Evolutionary conservation across 2,329 filamentous ascomycete species (phyloP).

Genomic region (Neofusicoccum kwambonambiense): DNA sequence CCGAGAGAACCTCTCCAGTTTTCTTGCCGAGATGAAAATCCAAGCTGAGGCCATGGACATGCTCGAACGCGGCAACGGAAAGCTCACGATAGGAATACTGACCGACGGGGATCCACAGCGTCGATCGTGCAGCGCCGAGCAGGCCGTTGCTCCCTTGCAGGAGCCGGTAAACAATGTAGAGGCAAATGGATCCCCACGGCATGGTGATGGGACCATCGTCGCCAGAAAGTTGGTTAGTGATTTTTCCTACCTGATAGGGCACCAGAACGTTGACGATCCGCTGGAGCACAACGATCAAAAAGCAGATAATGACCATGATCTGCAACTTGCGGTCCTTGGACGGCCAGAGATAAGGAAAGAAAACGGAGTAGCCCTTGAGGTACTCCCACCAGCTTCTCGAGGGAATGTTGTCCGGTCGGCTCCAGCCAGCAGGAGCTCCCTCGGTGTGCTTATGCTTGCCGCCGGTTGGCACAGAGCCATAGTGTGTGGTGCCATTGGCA

Average conservation of each 20-base stretch:
- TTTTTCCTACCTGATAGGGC: constrained; percentile 73
- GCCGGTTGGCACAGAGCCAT: constrained; percentile 50
- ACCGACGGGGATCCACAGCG: constrained; percentile 93
- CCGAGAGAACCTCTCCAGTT: constrained; percentile 92
- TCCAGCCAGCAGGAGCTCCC: constrained; percentile 76
- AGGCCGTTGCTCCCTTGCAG: constrained; percentile 88
- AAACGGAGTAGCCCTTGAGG: constrained; percentile 83
- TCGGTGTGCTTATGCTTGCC: constrained; percentile 45
- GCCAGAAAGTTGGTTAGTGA: constrained; percentile 71
- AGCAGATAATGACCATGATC: constrained; percentile 76
- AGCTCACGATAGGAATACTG: constrained; percentile 96
- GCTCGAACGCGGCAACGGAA: constrained; percentile 93
- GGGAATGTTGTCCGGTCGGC: constrained; percentile 80
- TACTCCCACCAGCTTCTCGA: constrained; percentile 97
- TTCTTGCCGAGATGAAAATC: constrained; percentile 97
- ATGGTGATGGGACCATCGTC: constrained; percentile 50
- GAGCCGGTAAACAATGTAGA: constrained; percentile 76
- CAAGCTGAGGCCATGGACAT: constrained; percentile 90
- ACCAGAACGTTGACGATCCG: constrained; percentile 84
- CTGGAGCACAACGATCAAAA: constrained; percentile 75
- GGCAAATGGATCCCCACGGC: constrained; percentile 70
- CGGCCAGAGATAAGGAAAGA: constrained; percentile 97
- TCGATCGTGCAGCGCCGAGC: constrained; percentile 75
- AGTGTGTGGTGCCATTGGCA: constrained; percentile 52
- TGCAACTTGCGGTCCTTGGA: constrained; percentile 74